Evolutionary conservation across 345 rosid genomes (phyloP), one percentile per base, ranked within the genome.

Genomic region (Gynandropsis gynandra): DNA sequence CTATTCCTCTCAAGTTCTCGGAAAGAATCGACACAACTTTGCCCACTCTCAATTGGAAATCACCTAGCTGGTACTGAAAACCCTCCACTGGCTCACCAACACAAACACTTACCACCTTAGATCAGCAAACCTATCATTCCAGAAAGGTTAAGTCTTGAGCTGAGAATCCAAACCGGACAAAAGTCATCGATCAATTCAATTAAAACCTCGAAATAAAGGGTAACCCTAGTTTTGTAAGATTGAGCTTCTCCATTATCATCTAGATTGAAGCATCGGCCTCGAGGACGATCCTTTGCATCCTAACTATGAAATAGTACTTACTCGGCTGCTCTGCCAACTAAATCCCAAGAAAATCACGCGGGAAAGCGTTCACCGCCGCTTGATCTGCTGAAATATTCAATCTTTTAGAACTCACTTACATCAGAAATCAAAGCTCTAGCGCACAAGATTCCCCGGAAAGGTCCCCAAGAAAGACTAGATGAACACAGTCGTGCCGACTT

Each of bases 1-100:
- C 72, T 27, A 81, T 81, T 65, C 86, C 94, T 63, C 94, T 74
- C 70, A 85, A 59, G 70, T 52, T 81, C 68, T 81, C 89, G 1
- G 82, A 77, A 63, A 73, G 82, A 52, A 61, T 74, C 5, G 86
- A 76, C 18, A 71, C 79, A 50, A 84, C 83, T 59, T 85, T 85
- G 47, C 94, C 84, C 34, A 85, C 82, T 72, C 94, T 72, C 69
- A 85, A 69, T 41, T 81, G 84, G 59, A 81, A 81, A 59, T 85
- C 94, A 14, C 86, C 86, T 6, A 85, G 71, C 36, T 75, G 89
- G 66, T 85, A 81, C 56, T 81, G 86, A 71, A 75, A 72, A 9
- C 94, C 89, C 89, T 85, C 40, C 60, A 72, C 10, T n/a, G n/a
- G n/a, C n/a, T n/a, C n/a, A 15, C 17, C 43, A 34, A 18, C 3